Base-by-base conservation (phyloP, 352 stramenopile genomes). In the Phytophthora ohioensis region DNA sequence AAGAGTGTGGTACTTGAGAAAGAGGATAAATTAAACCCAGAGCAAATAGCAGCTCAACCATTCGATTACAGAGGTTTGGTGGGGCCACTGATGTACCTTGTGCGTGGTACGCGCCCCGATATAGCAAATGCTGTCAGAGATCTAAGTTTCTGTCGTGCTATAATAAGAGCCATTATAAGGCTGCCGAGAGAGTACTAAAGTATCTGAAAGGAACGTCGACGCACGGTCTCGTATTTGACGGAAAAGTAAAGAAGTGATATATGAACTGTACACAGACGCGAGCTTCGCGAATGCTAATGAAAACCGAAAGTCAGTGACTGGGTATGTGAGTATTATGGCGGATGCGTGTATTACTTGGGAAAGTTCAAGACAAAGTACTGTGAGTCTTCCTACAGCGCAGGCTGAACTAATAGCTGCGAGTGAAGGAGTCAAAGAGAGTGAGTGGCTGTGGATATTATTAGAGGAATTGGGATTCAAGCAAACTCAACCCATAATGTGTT, bases 361-460 rank as follows among this genome's bases (percentile, higher is more conserved):
- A 27, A 27, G 21, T 27, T 27, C 1, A 27, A 27, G 21, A 27
- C 21, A 27, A 27, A 27, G 21, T 2, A 27, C 21, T 27, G 21
- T 27, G 21, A 27, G 21, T 36, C 53, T 71, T 3, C 43, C 66
- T 30, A 71, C 55, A 42, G 55, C 64, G 34, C 53, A 71, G 30
- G 17, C 47, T 30, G 64, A 71, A 39, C 11, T 65, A 39, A 65
- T 70, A n/a, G 54, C 63, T 15, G 38, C 41, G 5, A 66, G 64
- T 46, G 55, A 66, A 59, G 36, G 55, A 2, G 27, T 71, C 4
- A 71, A 59, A 57, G 54, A 66, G 13, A 65, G 47, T 3, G 54
- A 46, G 27, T 66, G 35, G 35, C 4, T 58, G 32, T 53, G 42
- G 17, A 12, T 57, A 64, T 13, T 70, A 58, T 57, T 71, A 5